Percentiles rank a stretch among this genome's conserved stretches.
Evolutionary conservation across 2,329 filamentous ascomycete genomes (phyloP).

Genomic region (Helotiales sp.): DNA sequence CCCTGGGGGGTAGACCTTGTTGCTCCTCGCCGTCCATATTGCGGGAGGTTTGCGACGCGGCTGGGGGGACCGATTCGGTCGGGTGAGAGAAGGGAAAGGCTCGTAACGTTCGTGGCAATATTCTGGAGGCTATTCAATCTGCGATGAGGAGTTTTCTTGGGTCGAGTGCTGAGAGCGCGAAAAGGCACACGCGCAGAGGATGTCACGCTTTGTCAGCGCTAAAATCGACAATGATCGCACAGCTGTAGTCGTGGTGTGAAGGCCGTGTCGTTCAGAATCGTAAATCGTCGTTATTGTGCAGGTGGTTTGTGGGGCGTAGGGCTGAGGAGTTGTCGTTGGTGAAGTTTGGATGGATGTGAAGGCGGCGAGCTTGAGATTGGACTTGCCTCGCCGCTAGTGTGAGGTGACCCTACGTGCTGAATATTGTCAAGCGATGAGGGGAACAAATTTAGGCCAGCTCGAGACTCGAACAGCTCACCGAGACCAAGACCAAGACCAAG

Average conservation of each 20-base stretch:
- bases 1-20: constrained; percentile 16
- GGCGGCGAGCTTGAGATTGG: not conserved
- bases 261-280: not conserved
- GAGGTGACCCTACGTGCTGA: not conserved
- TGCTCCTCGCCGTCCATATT: constrained; percentile 35
- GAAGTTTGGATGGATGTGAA: not conserved
- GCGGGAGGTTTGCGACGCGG: constrained; percentile 2
- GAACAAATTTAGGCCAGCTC: no score
- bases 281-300: constrained; percentile 2
- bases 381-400: not conserved
- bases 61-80: not conserved
- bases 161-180: not conserved
- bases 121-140: not conserved
- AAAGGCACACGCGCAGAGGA: constrained; percentile 15
- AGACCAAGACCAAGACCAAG: not conserved
- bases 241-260: not conserved
- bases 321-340: constrained; percentile 13
- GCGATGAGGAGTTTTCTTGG: not conserved
- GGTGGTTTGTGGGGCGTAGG: constrained; percentile 9
- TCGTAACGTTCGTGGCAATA: not conserved
- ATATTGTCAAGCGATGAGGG: not conserved
- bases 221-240: not conserved
- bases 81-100: not conserved
- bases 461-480: not conserved
- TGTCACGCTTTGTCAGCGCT: constrained; percentile 21